phyloP scores from a whole-genome alignment of 345 rosid species.

The Syzygium jambos region DNA sequence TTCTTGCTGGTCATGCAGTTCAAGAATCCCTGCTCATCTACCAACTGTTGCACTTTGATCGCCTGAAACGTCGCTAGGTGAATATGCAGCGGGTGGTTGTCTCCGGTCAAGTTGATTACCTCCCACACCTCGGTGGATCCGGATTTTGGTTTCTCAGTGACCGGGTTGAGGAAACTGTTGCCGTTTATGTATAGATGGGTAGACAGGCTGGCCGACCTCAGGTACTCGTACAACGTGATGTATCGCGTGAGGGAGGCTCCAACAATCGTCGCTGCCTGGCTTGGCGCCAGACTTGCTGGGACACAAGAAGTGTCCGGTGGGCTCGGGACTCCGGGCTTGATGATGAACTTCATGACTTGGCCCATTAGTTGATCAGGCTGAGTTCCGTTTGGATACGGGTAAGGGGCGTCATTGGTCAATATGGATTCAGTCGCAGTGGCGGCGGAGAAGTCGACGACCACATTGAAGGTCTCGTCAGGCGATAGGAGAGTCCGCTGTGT shows the following conservation, averaged over 20 bases:
- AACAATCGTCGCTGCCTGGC: not conserved
- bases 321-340: not conserved
- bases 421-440: not conserved
- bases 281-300: not conserved
- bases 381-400: constrained; percentile 4
- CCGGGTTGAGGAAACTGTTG: constrained; percentile 2
- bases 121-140: constrained; percentile 9
- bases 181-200: constrained; percentile 11
- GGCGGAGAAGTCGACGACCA: constrained; percentile 4
- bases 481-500: not conserved
- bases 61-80: constrained; percentile 1
- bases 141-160: constrained; percentile 4
- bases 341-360: constrained; percentile 12
- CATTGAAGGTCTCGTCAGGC: constrained; percentile 2
- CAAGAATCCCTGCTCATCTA: not conserved
- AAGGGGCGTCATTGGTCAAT: not conserved
- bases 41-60: not conserved
- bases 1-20: constrained; percentile 6
- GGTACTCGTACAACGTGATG: not conserved
- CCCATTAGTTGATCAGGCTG: not conserved
- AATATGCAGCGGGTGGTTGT: constrained; percentile 10
- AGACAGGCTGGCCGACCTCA: not conserved
- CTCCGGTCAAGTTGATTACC: constrained; percentile 9
- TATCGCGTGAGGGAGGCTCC: not conserved
- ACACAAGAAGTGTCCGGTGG: not conserved